These are phyloP conservation scores for Aspergillus costaricaensis DNA, from an alignment of 2,329 filamentous ascomycete species.

Conservation along the genomic window DNA sequence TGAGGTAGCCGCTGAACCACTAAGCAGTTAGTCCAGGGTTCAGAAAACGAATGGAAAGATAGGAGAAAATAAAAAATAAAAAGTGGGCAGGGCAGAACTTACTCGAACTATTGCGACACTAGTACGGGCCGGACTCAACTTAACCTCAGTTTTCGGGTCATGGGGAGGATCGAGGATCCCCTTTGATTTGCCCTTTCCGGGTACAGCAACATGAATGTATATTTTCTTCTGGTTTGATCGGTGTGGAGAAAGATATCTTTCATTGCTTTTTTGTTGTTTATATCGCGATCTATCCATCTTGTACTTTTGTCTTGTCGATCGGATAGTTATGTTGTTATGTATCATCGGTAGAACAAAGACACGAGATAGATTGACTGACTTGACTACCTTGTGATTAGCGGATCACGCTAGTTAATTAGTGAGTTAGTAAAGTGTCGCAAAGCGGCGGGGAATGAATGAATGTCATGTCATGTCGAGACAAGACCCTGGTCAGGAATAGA, in stretches of 20 bases:
- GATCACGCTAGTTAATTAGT: too few species aligned
- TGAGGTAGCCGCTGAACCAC: too few species aligned
- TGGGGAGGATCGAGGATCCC: neutral
- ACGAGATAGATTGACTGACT: too few species aligned
- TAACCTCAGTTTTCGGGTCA: neutral
- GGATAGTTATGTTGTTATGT: too few species aligned
- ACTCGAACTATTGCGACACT: constrained; percentile 5
- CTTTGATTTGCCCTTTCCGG: neutral
- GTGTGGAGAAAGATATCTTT: neutral
- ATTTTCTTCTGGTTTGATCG: neutral
- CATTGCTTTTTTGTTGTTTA: neutral
- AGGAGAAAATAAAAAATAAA: neutral
- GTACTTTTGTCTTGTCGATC: neutral
- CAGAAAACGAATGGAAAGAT: neutral
- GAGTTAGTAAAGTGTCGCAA: too few species aligned
- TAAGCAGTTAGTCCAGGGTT: neutral
- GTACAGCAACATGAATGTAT: neutral
- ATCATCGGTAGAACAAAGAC: too few species aligned
- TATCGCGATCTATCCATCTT: neutral
- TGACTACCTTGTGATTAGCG: too few species aligned
- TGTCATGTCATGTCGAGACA: too few species aligned
- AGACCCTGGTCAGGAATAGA: too few species aligned
- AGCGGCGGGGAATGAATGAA: too few species aligned
- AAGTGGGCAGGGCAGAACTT: neutral
- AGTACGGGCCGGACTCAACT: neutral